A percentile compares a stretch with the other conserved stretches of the same genome.
phyloP scores from a whole-genome alignment of 306 rosid genomes.

The Prunus dulcis region DNA sequence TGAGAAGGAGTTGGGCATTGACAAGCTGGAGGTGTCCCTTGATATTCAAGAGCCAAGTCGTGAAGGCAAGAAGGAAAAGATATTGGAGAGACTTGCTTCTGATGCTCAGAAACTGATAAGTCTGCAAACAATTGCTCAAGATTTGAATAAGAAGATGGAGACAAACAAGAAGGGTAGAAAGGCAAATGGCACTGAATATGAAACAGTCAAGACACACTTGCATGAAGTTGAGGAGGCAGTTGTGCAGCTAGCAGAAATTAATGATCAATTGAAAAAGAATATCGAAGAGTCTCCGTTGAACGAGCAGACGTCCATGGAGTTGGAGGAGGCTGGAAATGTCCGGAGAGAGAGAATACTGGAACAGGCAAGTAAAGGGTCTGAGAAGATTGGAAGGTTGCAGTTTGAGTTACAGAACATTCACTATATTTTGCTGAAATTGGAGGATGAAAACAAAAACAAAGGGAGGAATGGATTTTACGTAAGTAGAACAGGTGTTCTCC shows the following conservation, averaged over 20 bases:
- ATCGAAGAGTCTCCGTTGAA: constrained; percentile 45
- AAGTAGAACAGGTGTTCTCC: constrained; percentile 58
- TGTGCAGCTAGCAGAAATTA: constrained; percentile 49
- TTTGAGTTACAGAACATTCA: constrained; percentile 86
- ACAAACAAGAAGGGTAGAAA: constrained; percentile 47
- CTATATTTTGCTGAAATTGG: constrained; percentile 59
- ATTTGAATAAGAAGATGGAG: constrained; percentile 63
- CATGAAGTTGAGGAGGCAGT: constrained; percentile 75
- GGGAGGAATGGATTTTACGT: constrained; percentile 63
- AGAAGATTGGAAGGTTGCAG: constrained; percentile 80
- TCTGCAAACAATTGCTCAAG: constrained; percentile 54
- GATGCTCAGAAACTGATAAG: constrained; percentile 59
- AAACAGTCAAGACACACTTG: constrained; percentile 62
- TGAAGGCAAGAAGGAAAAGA: constrained; percentile 57
- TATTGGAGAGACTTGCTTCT: constrained; percentile 71
- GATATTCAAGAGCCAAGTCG: constrained; percentile 44
- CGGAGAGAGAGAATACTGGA: constrained; percentile 48
- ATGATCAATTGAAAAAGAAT: constrained; percentile 58
- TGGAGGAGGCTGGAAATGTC: constrained; percentile 49
- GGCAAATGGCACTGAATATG: constrained; percentile 46
- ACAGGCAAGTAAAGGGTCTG: constrained; percentile 68
- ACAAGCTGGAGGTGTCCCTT: constrained; percentile 58
- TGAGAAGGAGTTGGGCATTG: constrained; percentile 76
- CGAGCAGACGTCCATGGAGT: constrained; percentile 35
- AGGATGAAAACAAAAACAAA: constrained; percentile 54